These are phyloP conservation scores for Ormosia semicastrata DNA, from an alignment of 306 rosid species.

Conservation along the genomic window DNA sequence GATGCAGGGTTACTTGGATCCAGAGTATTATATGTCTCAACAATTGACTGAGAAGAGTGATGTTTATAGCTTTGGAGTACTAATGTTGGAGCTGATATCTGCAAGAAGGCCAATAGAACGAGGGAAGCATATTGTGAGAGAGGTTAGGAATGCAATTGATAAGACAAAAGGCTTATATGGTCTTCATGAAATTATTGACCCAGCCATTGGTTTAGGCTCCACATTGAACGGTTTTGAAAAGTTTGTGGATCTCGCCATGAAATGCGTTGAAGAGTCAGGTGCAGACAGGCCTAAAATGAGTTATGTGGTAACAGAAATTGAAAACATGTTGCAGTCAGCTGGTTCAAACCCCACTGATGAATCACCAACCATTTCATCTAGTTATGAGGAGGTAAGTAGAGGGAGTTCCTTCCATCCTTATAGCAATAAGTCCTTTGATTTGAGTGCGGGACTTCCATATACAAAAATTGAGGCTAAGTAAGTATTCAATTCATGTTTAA, in stretches of 20 bases:
- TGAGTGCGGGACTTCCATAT: slow-evolving; percentile 28
- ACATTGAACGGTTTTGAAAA: slow-evolving; percentile 37
- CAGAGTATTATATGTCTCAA: slow-evolving; percentile 37
- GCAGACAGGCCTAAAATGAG: slow-evolving; percentile 57
- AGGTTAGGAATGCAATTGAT: slow-evolving; percentile 35
- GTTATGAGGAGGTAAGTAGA: slow-evolving; percentile 37
- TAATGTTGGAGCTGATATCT: slow-evolving; percentile 62
- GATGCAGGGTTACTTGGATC: slow-evolving; percentile 63
- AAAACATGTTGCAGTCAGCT: slow-evolving; percentile 41
- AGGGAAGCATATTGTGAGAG: slow-evolving; percentile 56
- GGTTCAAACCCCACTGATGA: slow-evolving; percentile 36
- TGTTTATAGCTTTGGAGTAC: slow-evolving; percentile 65
- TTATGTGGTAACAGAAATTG: slow-evolving; percentile 54
- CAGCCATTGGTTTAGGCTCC: slow-evolving; percentile 31
- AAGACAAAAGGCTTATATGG: slow-evolving; percentile 35
- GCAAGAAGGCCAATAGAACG: slow-evolving; percentile 52
- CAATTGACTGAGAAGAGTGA: slow-evolving; percentile 62
- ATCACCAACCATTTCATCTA: slow-evolving; percentile 43
- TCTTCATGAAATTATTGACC: slow-evolving; percentile 43
- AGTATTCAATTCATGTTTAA: background rate
- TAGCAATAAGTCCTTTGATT: slow-evolving; percentile 16
- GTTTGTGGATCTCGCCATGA: slow-evolving; percentile 50
- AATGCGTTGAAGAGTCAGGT: slow-evolving; percentile 49
- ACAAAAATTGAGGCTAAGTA: slow-evolving; percentile 13
- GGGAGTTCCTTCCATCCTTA: slow-evolving; percentile 41